phyloP scores from a whole-genome alignment of 495 filamentous ascomycete species.

The Choiromyces venosus region DNA sequence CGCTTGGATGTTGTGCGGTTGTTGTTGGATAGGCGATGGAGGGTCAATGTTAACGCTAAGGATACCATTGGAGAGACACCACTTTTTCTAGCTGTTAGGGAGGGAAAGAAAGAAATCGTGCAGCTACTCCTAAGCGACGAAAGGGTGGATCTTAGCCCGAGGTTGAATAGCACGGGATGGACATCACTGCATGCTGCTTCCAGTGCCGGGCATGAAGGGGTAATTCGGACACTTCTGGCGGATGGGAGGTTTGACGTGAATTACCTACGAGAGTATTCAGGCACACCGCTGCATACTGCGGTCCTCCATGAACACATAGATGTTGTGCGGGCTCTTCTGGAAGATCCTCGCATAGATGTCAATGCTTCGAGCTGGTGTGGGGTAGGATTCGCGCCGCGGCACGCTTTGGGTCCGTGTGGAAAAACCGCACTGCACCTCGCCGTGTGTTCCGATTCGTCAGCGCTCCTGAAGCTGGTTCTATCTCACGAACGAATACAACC shows the following conservation, averaged over 20 bases:
- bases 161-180: neutral
- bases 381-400: neutral
- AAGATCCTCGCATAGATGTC: neutral
- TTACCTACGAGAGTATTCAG: neutral
- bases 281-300: neutral
- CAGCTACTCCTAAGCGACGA: neutral
- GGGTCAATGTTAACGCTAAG: neutral
- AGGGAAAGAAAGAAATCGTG: neutral
- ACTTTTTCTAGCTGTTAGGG: conserved; percentile 2
- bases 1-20: neutral
- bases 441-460: neutral
- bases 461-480: neutral
- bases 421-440: neutral
- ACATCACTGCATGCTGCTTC: neutral
- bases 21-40: neutral
- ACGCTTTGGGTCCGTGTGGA: neutral
- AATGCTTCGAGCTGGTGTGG: neutral
- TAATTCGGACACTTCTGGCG: neutral
- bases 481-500: neutral
- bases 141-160: neutral
- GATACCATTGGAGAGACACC: neutral
- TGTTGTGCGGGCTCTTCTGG: neutral
- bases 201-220: neutral
- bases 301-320: neutral
- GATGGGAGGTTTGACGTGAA: neutral